A percentile compares a stretch with the other conserved stretches of the same genome.
Conservation (phyloP, 208 protist genomes). For the Crithidia acanthocephali region DNA sequence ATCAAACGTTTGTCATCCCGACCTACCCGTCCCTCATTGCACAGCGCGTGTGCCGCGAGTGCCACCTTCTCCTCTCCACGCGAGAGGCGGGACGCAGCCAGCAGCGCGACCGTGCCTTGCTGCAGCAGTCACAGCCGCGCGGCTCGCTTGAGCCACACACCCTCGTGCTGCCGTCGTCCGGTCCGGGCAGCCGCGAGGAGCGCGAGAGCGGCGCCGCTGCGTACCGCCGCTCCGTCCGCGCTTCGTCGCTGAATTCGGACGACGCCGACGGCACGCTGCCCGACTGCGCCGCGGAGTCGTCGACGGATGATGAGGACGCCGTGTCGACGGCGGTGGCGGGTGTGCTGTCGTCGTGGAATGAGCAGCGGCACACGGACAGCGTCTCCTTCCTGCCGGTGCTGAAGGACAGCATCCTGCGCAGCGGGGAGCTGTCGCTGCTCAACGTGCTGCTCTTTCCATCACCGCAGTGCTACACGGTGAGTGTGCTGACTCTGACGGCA, state of each 20-base stretch:
- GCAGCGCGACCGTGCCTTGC: conserved; percentile 6
- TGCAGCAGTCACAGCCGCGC: neutral
- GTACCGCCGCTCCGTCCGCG: neutral
- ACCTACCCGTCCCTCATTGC: conserved; percentile 27
- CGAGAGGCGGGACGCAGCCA: conserved; percentile 11
- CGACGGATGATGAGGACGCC: conserved; percentile 9
- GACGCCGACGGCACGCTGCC: conserved; percentile 3
- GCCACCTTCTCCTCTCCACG: conserved; percentile 10
- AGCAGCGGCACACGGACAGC: conserved; percentile 35
- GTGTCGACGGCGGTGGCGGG: conserved; percentile 40
- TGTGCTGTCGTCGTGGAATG: conserved; percentile 44
- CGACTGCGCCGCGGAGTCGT: neutral
- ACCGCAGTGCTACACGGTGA: conserved; percentile 40
- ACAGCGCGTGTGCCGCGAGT: conserved; percentile 54
- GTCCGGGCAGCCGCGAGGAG: neutral
- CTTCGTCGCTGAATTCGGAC: neutral
- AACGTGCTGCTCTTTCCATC: conserved; percentile 50
- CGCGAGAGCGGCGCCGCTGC: neutral
- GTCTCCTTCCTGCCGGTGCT: conserved; percentile 41
- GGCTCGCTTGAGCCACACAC: too few relatives aligned
- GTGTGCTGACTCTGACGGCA: conserved; percentile 36
- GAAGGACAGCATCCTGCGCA: conserved; percentile 45
- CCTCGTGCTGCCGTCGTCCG: neutral
- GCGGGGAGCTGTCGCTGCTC: conserved; percentile 37
- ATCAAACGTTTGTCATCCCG: conserved; percentile 23